Evolutionary conservation across 2,329 filamentous ascomycete species (phyloP).

Genomic region (Aschersonia sp.): DNA sequence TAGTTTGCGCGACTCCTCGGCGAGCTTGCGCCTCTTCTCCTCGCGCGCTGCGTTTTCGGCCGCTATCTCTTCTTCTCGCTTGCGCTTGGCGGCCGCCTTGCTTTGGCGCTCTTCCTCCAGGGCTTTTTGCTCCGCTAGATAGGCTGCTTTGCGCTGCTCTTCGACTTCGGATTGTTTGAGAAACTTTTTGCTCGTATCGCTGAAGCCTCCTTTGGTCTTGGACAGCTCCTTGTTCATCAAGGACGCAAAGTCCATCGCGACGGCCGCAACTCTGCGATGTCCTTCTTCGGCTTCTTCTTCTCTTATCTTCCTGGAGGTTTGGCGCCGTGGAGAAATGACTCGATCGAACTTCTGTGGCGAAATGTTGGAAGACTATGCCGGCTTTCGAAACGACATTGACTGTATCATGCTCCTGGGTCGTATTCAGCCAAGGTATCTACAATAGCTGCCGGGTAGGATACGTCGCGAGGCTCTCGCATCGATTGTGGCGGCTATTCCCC

Average conservation of each 20-base stretch:
- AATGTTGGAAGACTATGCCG: too few relatives aligned
- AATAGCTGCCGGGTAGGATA: background rate
- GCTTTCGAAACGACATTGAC: too few relatives aligned
- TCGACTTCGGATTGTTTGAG: conserved; percentile 76
- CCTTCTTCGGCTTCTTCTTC: background rate
- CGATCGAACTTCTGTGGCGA: background rate
- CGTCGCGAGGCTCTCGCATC: conserved; percentile 6
- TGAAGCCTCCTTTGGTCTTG: conserved; percentile 47
- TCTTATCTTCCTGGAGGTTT: background rate
- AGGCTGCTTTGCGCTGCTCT: conserved; percentile 64
- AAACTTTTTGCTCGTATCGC: conserved; percentile 52
- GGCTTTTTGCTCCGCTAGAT: conserved; percentile 65
- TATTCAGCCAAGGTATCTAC: too few relatives aligned
- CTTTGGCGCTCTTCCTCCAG: conserved; percentile 58
- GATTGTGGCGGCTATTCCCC: conserved; percentile 15
- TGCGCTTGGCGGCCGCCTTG: conserved; percentile 64
- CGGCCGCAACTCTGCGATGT: background rate
- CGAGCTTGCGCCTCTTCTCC: conserved; percentile 67
- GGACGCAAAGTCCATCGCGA: conserved; percentile 82
- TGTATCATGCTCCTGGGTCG: too few relatives aligned
- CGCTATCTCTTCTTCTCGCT: conserved; percentile 73
- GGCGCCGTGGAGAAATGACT: background rate
- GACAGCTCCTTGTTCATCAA: conserved; percentile 88
- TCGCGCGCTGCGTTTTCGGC: conserved; percentile 55
- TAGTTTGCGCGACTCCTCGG: conserved; percentile 59